phyloP scores from a whole-genome alignment of 192 early-diverging fungal genomes.

The Podila epicladia region DNA sequence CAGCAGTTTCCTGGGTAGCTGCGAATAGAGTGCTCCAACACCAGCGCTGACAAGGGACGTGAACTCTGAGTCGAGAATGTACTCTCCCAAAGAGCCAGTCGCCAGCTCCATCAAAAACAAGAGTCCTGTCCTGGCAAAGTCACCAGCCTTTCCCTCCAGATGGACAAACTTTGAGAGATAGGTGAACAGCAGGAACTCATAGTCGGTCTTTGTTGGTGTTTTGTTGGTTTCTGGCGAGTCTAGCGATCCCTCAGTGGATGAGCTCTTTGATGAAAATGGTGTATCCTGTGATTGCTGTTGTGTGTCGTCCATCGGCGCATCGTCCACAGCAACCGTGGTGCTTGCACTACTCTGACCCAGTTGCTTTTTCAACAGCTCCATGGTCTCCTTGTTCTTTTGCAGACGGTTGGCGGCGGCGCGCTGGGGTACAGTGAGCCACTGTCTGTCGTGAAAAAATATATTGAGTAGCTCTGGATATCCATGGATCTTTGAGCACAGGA shows the following conservation, averaged over 20 bases:
- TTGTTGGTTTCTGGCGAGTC: slow-evolving; percentile 6
- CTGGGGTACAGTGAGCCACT: slow-evolving; percentile 68
- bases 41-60: slow-evolving; percentile 83
- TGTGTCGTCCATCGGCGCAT: not conserved
- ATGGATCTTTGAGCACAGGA: slow-evolving; percentile 83
- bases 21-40: slow-evolving; percentile 89
- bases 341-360: slow-evolving; percentile 13
- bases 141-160: slow-evolving; percentile 83
- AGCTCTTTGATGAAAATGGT: slow-evolving; percentile 19
- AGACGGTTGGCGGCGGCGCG: slow-evolving; percentile 33
- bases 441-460: slow-evolving; percentile 80
- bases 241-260: slow-evolving; percentile 7
- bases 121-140: slow-evolving; percentile 87
- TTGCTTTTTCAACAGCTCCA: slow-evolving; percentile 39
- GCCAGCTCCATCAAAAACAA: slow-evolving; percentile 87
- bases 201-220: slow-evolving; percentile 58
- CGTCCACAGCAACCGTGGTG: slow-evolving; percentile 5
- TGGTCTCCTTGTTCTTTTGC: slow-evolving; percentile 45
- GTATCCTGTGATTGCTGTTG: slow-evolving; percentile 7
- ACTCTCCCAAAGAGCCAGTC: slow-evolving; percentile 78
- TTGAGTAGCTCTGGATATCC: slow-evolving; percentile 76
- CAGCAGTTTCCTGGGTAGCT: slow-evolving; percentile 82
- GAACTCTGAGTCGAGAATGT: slow-evolving; percentile 87
- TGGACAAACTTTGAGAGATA: slow-evolving; percentile 93
- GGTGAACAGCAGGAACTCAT: slow-evolving; percentile 89